phyloP scores from a whole-genome alignment of 257 asterid species.

The Jacaranda copaia region DNA sequence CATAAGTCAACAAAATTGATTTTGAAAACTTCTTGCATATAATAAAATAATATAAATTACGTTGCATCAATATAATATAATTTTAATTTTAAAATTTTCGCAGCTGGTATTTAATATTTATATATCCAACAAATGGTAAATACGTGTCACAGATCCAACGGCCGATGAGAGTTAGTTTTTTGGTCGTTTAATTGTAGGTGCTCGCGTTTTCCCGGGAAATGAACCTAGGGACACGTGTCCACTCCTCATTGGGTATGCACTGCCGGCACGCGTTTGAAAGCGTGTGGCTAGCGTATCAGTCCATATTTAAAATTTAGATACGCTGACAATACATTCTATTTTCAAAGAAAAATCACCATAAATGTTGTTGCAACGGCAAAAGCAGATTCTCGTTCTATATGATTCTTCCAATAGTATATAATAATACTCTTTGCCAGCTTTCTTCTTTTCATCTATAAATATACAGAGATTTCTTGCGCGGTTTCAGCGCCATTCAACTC shows the following conservation, averaged over 20 bases:
- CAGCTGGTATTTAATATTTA: no score
- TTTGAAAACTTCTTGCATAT: no score
- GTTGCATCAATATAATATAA: no score
- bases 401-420: constrained; percentile 12
- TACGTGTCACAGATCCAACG: constrained; percentile 14
- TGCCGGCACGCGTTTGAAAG: constrained; percentile 35
- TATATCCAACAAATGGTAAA: no score
- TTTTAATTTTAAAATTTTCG: no score
- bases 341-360: no score
- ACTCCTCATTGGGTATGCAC: constrained; percentile 12
- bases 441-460: constrained; percentile 26
- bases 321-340: not conserved
- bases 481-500: not conserved
- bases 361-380: constrained; percentile 34
- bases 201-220: constrained; percentile 35
- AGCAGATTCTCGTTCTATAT: constrained; percentile 45
- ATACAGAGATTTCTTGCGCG: not conserved
- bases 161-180: constrained; percentile 37
- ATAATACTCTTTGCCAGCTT: not conserved
- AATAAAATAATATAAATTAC: no score
- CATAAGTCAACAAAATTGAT: not conserved
- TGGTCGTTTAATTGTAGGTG: constrained; percentile 34
- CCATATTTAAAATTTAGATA: constrained; percentile 12
- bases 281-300: constrained; percentile 40
- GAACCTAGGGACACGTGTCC: constrained; percentile 34